Percentiles rank a stretch among this genome's conserved stretches.
phyloP scores from a whole-genome alignment of 2,329 filamentous ascomycete species.

The Alternaria metachromatica region DNA sequence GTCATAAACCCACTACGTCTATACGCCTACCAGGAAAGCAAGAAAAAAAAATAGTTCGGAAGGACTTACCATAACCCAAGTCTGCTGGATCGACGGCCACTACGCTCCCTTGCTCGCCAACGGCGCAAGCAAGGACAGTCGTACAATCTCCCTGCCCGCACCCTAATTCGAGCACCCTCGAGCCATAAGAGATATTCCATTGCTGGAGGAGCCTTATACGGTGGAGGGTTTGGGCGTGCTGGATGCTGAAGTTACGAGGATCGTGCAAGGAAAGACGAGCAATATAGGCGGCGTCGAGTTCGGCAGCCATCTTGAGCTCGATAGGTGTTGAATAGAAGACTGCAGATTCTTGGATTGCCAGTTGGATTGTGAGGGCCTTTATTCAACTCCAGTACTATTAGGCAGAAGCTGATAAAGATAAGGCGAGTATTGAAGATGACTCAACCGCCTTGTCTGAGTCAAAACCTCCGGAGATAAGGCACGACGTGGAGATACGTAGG shows the following conservation, averaged over 20 bases:
- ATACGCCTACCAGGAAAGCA: slow-evolving; percentile 3
- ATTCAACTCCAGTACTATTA: not conserved
- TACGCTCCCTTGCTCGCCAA: slow-evolving; percentile 51
- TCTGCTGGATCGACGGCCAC: slow-evolving; percentile 62
- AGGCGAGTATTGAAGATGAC: not conserved
- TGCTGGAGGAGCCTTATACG: slow-evolving; percentile 29
- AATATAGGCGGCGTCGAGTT: slow-evolving; percentile 18
- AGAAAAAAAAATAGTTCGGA: not conserved
- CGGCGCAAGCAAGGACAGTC: slow-evolving; percentile 58
- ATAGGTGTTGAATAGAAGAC: slow-evolving; percentile 1
- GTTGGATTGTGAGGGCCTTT: not conserved
- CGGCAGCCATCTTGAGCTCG: slow-evolving; percentile 14
- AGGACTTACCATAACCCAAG: slow-evolving; percentile 53
- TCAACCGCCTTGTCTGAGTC: not conserved
- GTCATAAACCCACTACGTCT: slow-evolving; percentile 6
- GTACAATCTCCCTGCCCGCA: slow-evolving; percentile 68
- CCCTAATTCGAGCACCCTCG: slow-evolving; percentile 62
- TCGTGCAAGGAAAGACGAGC: slow-evolving; percentile 29
- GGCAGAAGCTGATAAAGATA: not conserved
- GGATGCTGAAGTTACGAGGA: slow-evolving; percentile 21
- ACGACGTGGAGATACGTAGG: not conserved
- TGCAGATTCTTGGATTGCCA: not conserved
- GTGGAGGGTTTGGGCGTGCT: slow-evolving; percentile 30
- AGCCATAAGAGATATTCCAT: slow-evolving; percentile 38
- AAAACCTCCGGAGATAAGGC: not conserved